phyloP scores from a whole-genome alignment of 2,329 filamentous ascomycete species.

The Claviceps sorghi region DNA sequence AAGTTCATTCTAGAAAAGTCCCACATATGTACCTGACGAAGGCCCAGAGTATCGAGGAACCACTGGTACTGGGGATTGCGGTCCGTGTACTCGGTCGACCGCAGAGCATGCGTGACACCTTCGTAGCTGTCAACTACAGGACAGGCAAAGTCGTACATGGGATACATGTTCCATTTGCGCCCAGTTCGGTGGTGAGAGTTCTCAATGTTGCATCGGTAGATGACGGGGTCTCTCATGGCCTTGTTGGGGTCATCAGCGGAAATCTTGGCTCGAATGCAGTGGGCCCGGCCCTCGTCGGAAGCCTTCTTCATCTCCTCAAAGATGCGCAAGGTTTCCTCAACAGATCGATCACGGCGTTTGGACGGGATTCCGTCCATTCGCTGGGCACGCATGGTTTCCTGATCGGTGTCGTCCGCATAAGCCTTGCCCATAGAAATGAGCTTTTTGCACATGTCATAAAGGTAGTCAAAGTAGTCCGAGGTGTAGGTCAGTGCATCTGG shows the following conservation, averaged over 20 bases:
- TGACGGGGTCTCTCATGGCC: conserved; percentile 89
- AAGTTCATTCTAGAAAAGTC: conserved; percentile 79
- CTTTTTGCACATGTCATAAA: conserved; percentile 72
- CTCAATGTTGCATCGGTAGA: conserved; percentile 75
- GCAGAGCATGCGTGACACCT: conserved; percentile 69
- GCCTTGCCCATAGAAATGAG: conserved; percentile 79
- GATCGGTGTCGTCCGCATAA: conserved; percentile 88
- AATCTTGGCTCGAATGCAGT: conserved; percentile 93
- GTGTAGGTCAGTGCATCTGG: conserved; percentile 80
- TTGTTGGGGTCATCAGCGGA: conserved; percentile 87
- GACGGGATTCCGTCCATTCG: conserved; percentile 74
- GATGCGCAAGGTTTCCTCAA: conserved; percentile 72
- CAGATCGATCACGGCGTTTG: conserved; percentile 58
- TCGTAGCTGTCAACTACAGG: conserved; percentile 69
- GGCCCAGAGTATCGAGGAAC: conserved; percentile 60
- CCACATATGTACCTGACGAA: conserved; percentile 71
- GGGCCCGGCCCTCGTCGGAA: conserved; percentile 60
- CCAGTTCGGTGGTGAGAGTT: conserved; percentile 64
- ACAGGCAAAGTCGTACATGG: conserved; percentile 76
- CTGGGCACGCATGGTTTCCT: conserved; percentile 75
- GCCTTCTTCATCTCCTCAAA: conserved; percentile 92
- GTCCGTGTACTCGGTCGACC: conserved; percentile 78
- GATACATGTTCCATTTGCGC: conserved; percentile 69
- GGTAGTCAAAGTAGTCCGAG: conserved; percentile 85
- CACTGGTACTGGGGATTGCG: conserved; percentile 77